Percentiles rank a stretch among this genome's conserved stretches.
Evolutionary conservation across 345 rosid genomes (phyloP).

Genomic region (Syzygium aqueum): DNA sequence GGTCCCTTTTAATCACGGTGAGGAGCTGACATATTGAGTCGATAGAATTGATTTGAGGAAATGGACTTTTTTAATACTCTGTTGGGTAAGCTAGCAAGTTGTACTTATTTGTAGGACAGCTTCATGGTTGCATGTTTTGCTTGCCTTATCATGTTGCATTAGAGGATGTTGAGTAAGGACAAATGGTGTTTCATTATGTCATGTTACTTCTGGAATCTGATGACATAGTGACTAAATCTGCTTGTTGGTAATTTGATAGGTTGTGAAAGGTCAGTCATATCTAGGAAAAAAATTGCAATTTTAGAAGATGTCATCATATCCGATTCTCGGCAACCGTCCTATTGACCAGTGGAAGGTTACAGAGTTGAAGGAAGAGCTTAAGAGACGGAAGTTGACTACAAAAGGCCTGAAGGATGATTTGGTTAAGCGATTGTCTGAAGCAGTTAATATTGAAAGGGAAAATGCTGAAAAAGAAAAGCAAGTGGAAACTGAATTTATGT

Average conservation of each 20-base stretch:
- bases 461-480: conserved; percentile 8
- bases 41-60: neutral
- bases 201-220: neutral
- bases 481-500: conserved; percentile 18
- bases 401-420: conserved; percentile 86
- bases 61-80: neutral
- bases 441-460: conserved; percentile 59
- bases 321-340: conserved; percentile 59
- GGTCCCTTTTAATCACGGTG: neutral
- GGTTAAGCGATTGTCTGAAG: conserved; percentile 76
- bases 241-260: neutral
- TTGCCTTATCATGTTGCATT: neutral
- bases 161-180: neutral
- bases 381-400: conserved; percentile 48
- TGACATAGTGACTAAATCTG: neutral
- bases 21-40: neutral
- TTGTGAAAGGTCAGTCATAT: conserved; percentile 6
- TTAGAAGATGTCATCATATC: conserved; percentile 68
- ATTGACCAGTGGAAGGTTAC: conserved; percentile 94
- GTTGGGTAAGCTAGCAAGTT: neutral
- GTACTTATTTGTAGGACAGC: neutral
- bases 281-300: conserved; percentile 11
- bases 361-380: conserved; percentile 94
- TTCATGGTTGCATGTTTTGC: neutral
- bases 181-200: neutral